Base-by-base conservation (phyloP, 1,139 yeast genomes). In the Zygoascus sp. region DNA sequence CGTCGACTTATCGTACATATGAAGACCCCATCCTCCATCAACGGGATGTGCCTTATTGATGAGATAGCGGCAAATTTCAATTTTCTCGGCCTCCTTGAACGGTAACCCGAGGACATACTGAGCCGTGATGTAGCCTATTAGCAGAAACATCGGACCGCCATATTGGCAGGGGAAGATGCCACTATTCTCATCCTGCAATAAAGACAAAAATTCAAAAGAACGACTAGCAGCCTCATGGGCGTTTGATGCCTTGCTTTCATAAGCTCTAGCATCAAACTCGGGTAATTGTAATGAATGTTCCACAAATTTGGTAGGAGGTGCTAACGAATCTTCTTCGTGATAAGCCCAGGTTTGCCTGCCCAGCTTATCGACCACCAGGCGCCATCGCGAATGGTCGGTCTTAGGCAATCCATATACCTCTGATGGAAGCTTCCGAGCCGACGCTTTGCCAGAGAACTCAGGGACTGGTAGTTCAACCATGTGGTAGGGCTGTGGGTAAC, bases 1-100 rank as follows among this genome's bases (percentile, higher is more conserved):
- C 0, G 98, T 94, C 6, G 95, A 83, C 63, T 90, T 92, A 61
- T 92, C 98, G 42, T 79, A 81, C 2, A 89, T 79, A 62, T 92
- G 97, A 44, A 94, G 73, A 0, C 97, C 98, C 98, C 99, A 94
- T 1, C 98, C 99, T n/a, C 99, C 99, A 66, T 94, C 99, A 0
- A 89, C 96, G 0, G 97, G 97, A 62, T 92, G 96, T 0, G 97
- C 83, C 0, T 87, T 77, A 62, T 94, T 94, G 16, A 88, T 88
- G 19, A 92, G 68, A 61, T 89, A 92, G 48, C 97, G 74, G 34
- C 84, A 79, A 64, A 94, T 69, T 64, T 94, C 98, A 9, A 70
- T 66, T 53, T 73, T 70, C 55, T 76, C 79, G 25, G 80, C 82
- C 37, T 80, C 80, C 0, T 92, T 83, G 28, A 92, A 84, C 17